Evolutionary conservation across 2,329 filamentous ascomycete species (phyloP).

Genomic region (Bisporella sp.): DNA sequence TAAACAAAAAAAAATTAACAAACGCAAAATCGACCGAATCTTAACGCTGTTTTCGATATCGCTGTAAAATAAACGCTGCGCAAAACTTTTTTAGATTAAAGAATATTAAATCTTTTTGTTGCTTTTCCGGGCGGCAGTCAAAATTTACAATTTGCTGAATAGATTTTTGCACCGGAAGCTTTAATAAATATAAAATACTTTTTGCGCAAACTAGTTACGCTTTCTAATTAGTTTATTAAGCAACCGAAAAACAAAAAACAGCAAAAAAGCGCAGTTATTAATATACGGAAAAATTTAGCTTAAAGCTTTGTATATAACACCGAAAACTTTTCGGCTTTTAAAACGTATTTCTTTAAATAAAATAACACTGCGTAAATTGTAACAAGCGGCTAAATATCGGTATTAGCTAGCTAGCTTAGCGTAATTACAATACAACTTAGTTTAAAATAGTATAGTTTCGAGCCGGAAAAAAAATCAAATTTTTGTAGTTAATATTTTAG

Average conservation of each 20-base stretch:
- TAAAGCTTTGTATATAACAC: constrained; percentile 1
- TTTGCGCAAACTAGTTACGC: constrained; percentile 4
- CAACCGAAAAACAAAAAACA: constrained; percentile 4
- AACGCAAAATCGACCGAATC: background rate
- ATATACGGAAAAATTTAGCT: constrained; percentile 1
- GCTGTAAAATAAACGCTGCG: background rate
- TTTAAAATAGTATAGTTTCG: no score
- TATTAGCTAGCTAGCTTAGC: no score
- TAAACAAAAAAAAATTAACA: background rate
- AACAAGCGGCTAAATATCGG: no score
- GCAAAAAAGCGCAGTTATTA: background rate
- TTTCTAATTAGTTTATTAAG: constrained; percentile 6
- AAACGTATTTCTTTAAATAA: no score
- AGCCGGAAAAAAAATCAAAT: no score
- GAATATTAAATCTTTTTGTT: background rate
- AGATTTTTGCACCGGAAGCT: background rate
- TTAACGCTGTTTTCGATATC: constrained; percentile 1
- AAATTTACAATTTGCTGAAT: background rate
- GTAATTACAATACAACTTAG: no score
- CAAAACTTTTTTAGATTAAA: constrained; percentile 1
- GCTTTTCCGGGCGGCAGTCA: background rate
- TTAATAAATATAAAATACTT: constrained; percentile 1
- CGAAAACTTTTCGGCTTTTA: no score
- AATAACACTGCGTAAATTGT: no score
- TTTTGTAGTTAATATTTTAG: no score